Conservation (phyloP, 257 asterid species). For the Gentiana dahurica region DNA sequence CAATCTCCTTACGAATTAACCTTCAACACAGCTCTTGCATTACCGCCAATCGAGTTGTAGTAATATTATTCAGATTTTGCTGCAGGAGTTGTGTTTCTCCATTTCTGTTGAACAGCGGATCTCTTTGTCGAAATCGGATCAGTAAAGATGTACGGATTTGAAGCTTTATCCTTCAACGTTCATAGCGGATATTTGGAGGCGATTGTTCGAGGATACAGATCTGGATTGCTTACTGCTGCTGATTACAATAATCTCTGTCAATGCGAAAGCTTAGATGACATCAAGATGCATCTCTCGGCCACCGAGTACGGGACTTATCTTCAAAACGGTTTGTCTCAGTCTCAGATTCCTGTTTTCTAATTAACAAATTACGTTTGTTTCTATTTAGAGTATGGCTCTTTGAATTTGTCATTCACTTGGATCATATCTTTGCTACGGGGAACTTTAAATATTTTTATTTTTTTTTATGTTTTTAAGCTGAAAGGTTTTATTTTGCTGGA, state of each 20-base stretch:
- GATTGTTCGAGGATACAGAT: slow-evolving; percentile 76
- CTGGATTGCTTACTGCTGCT: slow-evolving; percentile 85
- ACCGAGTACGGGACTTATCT: slow-evolving; percentile 89
- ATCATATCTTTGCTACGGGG: too few species aligned
- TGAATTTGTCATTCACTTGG: too few species aligned
- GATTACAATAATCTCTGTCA: slow-evolving; percentile 93
- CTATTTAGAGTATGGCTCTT: too few species aligned
- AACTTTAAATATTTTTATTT: too few species aligned
- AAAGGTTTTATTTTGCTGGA: too few species aligned
- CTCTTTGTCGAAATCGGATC: neutral
- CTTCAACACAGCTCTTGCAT: too few species aligned
- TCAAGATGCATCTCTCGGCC: slow-evolving; percentile 94
- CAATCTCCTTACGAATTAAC: too few species aligned
- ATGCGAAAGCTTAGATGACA: slow-evolving; percentile 82
- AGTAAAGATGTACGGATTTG: slow-evolving; percentile 81
- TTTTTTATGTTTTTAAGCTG: too few species aligned
- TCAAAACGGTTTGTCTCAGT: slow-evolving; percentile 54
- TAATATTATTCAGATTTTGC: slow-evolving; percentile 4
- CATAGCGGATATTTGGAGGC: slow-evolving; percentile 94
- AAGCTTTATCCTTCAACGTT: slow-evolving; percentile 83
- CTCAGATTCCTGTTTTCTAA: neutral
- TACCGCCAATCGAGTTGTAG: neutral
- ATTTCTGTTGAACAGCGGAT: neutral
- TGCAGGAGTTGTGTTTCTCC: neutral
- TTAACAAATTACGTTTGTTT: too few species aligned